Evolutionary conservation across 2,329 filamentous ascomycete genomes (phyloP), one percentile per base, ranked within the genome.

Genomic region (Colletotrichum cordylinicola): DNA sequence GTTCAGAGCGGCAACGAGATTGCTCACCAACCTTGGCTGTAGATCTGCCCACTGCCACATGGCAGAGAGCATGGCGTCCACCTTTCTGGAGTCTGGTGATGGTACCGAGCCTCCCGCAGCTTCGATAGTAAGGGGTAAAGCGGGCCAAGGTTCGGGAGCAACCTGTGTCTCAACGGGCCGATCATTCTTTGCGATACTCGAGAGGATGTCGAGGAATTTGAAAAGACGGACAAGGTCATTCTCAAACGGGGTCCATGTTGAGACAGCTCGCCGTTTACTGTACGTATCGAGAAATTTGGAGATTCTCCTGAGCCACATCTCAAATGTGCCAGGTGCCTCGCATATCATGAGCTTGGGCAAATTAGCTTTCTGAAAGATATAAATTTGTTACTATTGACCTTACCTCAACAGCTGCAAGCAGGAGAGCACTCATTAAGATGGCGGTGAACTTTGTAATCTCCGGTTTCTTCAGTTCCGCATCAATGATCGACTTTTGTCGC

Each of bases 41-140:
- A 74, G 15, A 18, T 31, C 43, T 12, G 71, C 71, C 71, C 71
- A 70, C 7, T 74, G 56, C 24, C 58, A 62, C 33, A 70, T 21
- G 6, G 66, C 24, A 4, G 43, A 74, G 1, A 74, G 56, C 71
- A 74, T 69, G 6, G 24, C 71, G 7, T 74, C 55, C 3, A 58
- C 27, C 21, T 56, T 65, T 7, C 12, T 24, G 3, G 35, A 56
- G 37, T 74, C 66, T 16, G 66, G 56, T 10, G 56, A 52, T n/a
- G 35, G 35, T 9, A 21, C 13, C 3, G 37, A 48, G 6, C 27
- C 18, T 10, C 35, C n/a, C 0, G 6, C 4, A 3, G 10, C 15
- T 16, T 64, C 15, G 5, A 37, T 15, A 4, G 24, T 43, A 18
- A 58, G 21, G 15, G 66, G 66, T 0, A 33, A 58, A 0, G 56